Base-by-base conservation (phyloP, 2,329 filamentous ascomycete genomes). In the Fusarium miscanthi region DNA sequence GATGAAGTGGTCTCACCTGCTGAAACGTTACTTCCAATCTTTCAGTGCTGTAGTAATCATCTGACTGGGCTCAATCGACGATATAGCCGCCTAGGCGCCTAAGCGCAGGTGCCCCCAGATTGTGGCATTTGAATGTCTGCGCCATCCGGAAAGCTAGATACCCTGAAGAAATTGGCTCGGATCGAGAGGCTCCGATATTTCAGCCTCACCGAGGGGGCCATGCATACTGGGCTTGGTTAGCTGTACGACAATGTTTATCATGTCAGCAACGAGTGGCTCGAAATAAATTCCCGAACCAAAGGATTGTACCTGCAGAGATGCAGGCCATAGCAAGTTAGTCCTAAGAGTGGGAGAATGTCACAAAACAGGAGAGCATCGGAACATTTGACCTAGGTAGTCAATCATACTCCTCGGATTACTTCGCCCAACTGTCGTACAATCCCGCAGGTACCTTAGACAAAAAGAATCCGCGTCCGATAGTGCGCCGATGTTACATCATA, bases 31-130 rank as follows among this genome's bases (percentile, higher is more conserved):
- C 60, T 33, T 72, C 41, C 31, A n/a, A 62, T n/a, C n/a, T n/a
- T 23, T 11, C 23, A 21, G 27, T 35, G 27, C 38, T 33, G 27
- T 31, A 16, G 25, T 37, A 27, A 58, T 35, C 42, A 48, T 23
- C 42, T 43, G 37, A 41, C 38, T 33, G 37, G 27, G 54, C 43
- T 35, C 40, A 46, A 56, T 37, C 14, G 30, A 8, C 10, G 25
- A 38, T 49, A 35, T 64, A 68, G 66, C 72, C 72, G 72, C 66
- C 25, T 70, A 66, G 53, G 33, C 72, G 72, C 59, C 52, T 53
- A 74, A 54, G 63, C 72, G 62, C 72, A 59, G 48, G 49, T 53
- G 66, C 70, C 49, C 57, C 53, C 30, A 48, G 41, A 38, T 41
- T 41, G 59, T 58, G 51, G 48, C 59, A 61, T 40, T 33, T 48